phyloP scores from a whole-genome alignment of 257 asterid genomes.

The Primulina huaijiensis region DNA sequence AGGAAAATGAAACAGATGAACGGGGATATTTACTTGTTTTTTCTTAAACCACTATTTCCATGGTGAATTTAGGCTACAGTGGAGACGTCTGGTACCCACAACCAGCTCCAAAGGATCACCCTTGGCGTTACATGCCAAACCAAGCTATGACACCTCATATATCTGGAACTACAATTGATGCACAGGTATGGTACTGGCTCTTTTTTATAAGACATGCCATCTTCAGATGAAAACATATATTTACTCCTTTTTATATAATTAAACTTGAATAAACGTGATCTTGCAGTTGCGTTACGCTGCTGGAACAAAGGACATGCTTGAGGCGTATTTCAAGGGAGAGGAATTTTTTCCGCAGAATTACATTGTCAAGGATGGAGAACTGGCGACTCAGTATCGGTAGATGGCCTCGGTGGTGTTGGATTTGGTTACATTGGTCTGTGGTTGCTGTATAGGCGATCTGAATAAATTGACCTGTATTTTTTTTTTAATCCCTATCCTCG shows the following conservation, averaged over 20 bases:
- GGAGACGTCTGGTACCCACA: constrained; percentile 99
- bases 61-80: constrained; percentile 61
- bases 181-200: constrained; percentile 50
- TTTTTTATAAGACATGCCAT: not conserved
- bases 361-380: constrained; percentile 96
- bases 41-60: not conserved
- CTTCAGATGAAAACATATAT: not conserved
- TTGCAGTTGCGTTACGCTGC: constrained; percentile 90
- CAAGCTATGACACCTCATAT: constrained; percentile 99
- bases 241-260: not conserved
- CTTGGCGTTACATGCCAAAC: constrained; percentile 99
- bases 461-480: constrained; percentile 8
- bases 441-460: constrained; percentile 6
- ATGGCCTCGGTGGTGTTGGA: constrained; percentile 21
- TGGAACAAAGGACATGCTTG: constrained; percentile 94
- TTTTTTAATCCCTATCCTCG: not conserved
- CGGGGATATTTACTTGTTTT: not conserved
- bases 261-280: constrained; percentile 12
- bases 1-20: too few species aligned
- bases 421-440: not conserved
- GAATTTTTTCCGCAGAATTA: constrained; percentile 80
- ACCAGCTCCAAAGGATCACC: constrained; percentile 99
- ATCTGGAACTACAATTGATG: constrained; percentile 97
- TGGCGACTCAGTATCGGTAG: constrained; percentile 89
- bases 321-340: constrained; percentile 87